Evolutionary conservation across 306 rosid genomes (phyloP), one percentile per base, ranked within the genome.

Genomic region (Casuarina equisetifolia): DNA sequence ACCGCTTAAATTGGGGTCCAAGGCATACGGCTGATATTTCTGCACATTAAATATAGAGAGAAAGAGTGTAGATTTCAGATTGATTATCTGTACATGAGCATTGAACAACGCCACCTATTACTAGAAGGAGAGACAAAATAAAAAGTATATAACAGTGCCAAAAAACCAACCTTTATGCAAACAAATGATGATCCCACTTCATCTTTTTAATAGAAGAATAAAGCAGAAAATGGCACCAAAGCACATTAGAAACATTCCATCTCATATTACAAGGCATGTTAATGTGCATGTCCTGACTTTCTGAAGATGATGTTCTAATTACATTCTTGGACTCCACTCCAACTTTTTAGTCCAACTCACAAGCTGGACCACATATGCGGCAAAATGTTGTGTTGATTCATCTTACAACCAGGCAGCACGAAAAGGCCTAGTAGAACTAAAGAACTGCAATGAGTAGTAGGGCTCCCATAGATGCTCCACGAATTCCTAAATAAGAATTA

Each of bases 1-100:
- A 20, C 99, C 98, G 10, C 99, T 96, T 84, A 96, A 84, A 82
- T 88, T 92, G 76, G 99, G 97, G 83, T 95, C 99, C 39, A 85
- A 76, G 42, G 97, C 91, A 78, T 90, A 78, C 48, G 97, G 92
- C 63, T 82, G 97, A 85, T 88, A 91, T 90, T 88, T 95, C 99
- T 95, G 97, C 87, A 75, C 19, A 82, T 20, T 19, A 9, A 52
- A 50, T 38, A 43, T 32, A 35, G 2, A 1, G 12, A 5, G 67
- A 36, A 42, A 53, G 46, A 62, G 53, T 12, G 59, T n/a, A 58
- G 68, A 45, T 46, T 70, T 71, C 10, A 52, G 48, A 67, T 51
- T 35, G 42, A 19, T 38, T 36, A 62, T 62, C 15, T 3, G 12
- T 12, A 16, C 68, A 62, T 35, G 39, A 38, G 69, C 4, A 12